These are phyloP conservation scores for Camellia oleifera DNA, from an alignment of 179 eudicot species.

Conservation along the genomic window DNA sequence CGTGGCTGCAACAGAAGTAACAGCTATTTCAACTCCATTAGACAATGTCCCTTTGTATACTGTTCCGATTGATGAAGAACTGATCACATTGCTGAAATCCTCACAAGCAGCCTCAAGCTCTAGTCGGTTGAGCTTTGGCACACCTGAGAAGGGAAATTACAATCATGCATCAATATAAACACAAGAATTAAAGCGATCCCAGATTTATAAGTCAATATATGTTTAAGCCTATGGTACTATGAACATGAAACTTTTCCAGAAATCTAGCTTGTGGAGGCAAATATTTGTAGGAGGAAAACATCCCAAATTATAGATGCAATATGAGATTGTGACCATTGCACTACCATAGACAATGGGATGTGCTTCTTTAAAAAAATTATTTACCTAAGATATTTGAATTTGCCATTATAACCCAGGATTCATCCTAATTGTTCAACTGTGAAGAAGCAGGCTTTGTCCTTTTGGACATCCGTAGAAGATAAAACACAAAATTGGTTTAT, in stretches of 20 bases:
- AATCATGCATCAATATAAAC: not conserved
- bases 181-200: slow-evolving; percentile 1
- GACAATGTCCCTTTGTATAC: slow-evolving; percentile 93
- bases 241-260: not conserved
- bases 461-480: not conserved
- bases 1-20: slow-evolving; percentile 46
- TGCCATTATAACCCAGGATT: not conserved
- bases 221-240: not conserved
- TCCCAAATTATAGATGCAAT: not conserved
- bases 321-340: not conserved
- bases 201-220: not conserved
- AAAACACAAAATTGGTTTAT: not conserved
- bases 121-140: slow-evolving; percentile 80
- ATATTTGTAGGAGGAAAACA: not conserved
- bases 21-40: slow-evolving; percentile 94
- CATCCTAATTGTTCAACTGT: not conserved
- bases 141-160: slow-evolving; percentile 42
- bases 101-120: slow-evolving; percentile 97
- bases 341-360: not conserved
- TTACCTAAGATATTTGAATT: not conserved
- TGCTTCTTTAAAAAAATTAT: not conserved
- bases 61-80: slow-evolving; percentile 53
- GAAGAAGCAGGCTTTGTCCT: not conserved
- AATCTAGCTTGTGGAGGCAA: not conserved
- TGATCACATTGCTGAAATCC: slow-evolving; percentile 92